Evolutionary conservation across 495 filamentous ascomycete species (phyloP), one percentile per base, ranked within the genome.

Genomic region (Penicillium mononematosum): DNA sequence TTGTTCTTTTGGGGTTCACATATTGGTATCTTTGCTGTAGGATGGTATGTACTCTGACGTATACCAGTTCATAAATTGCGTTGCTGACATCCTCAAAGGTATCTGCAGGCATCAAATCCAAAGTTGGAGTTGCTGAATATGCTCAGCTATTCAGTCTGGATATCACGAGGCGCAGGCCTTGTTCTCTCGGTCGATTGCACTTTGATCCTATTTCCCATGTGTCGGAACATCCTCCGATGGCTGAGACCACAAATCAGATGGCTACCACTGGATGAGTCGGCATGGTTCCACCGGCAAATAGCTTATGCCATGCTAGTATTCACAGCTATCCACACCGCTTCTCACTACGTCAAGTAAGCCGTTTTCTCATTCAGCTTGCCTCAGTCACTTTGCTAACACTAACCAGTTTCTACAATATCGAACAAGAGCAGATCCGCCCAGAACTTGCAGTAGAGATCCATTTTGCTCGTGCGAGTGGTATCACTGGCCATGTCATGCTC

Each of bases 401-500:
- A 38, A 0, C 1, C 47, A 96, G 91, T 73, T 98, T 98, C 80
- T 98, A 86, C 79, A 96, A 96, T 61, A 88, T 98, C 39, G 94
- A 99, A 70, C 87, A 85, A 69, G 81, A 83, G 1, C 90, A 96
- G 63, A 79, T 98, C 31, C 85, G 94, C 14, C 86, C 87, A 1
- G 81, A 87, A 41, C 83, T 86, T 20, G 94, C 94, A 4, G 76
- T 98, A n/a, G 79, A 96, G 64, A 95, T 99, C 55, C 94, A 98
- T 72, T 99, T 96, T 65, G 83, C 86, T 5, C 81, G 94, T 68
- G 81, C 90, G 42, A 92, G 90, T 60, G 94, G 94, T 55, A 89
- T 98, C 58, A 99, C 94, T 1, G 94, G 94, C 17, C 94, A 99
- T 74, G 83, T 99, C 45, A 99, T 99, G 94, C 83, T 98, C 5